Evolutionary conservation across 2,329 filamentous ascomycete genomes (phyloP), one percentile per base, ranked within the genome.

Genomic region (Coccinonectria pachysandricola): DNA sequence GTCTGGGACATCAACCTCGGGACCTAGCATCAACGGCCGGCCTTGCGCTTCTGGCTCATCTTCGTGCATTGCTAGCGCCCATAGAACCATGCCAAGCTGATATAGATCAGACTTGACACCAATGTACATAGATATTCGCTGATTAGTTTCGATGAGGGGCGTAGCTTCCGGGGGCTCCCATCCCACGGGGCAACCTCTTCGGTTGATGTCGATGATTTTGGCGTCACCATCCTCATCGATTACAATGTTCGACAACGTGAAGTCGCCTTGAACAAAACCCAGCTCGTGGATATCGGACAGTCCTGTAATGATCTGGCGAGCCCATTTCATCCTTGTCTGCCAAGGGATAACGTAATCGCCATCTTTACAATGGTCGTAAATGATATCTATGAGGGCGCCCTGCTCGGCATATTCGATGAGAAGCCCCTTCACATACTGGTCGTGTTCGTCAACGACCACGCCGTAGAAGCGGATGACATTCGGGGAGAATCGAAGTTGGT

Each of bases 121-220:
- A 49, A 98, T 96, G 48, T 93, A 95, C 79, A 96, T 94, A 23
- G 83, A 81, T 27, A 98, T 87, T 15, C 85, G 73, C 53, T 95
- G 87, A 31, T 82, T 83, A 53, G 78, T 87, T 39, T 88, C 78
- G 34, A 96, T 85, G 29, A 96, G 73, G 5, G 73, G 71, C 10
- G 78, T 79, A 30, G 92, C 80, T 56, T 98, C 91, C 4, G 91
- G 91, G 3, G 91, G 87, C 42, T 98, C 91, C 91, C 91, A 98
- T 13, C 88, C 88, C 4, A 96, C 83, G 0, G 91, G 91, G 46
- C 91, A 98, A n/a, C 91, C 91, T 43, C 91, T 71, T 29, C 91
- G 72, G 58, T 98, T 98, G 60, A 98, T 95, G 54, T 98, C 91
- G 48, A 98, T 98, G 40, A 98, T 96, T 46, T 92, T 88, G 7